Evolutionary conservation across 768 basidiomycete species (phyloP), one percentile per base, ranked within the genome.

Genomic region (Amanita fuliginea): DNA sequence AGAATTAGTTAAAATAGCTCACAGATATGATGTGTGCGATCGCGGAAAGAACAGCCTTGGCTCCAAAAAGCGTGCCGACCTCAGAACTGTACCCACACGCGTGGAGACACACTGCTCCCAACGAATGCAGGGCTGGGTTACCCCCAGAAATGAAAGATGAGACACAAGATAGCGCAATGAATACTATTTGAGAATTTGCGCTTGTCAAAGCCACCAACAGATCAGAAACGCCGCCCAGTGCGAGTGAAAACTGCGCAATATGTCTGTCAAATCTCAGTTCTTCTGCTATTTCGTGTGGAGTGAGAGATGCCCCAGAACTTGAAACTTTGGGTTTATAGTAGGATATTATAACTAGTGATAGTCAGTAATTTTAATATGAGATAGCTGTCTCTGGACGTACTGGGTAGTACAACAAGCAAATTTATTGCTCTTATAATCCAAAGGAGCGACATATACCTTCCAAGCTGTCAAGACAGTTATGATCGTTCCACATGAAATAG

Each of bases 391-490:
- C 13, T 42, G 9, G 21, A 67, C 80, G 59, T 63, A 85, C 85
- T 68, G 4, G 86, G 86, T 37, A 88, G 70, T 56, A 88, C 56
- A 24, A 87, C 53, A 5, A 90, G 70, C 1, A 87, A 68, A 57
- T 86, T 74, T 47, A 79, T 58, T 1, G 84, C 85, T 24, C 86
- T 76, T 7, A 75, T 62, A 26, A 73, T 72, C 62, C 84, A 86
- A 51, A 83, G 67, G 18, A 77, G 72, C 0, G 84, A 82, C 66
- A 88, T 83, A 56, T 86, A 88, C 59, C 83, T 81, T 41, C 85
- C 82, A 53, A 88, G 59, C 75, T 84, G 54, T 33, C 24, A 30
- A 37, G 14, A 6, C 8, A n/a, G 34, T 24, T 16, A 35, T 9
- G 2, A 33, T 9, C 2, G 3, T 19, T 16, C n/a, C 19, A 13